Evolutionary conservation across 2,329 filamentous ascomycete species (phyloP).

Genomic region (Metarhizium sp.): DNA sequence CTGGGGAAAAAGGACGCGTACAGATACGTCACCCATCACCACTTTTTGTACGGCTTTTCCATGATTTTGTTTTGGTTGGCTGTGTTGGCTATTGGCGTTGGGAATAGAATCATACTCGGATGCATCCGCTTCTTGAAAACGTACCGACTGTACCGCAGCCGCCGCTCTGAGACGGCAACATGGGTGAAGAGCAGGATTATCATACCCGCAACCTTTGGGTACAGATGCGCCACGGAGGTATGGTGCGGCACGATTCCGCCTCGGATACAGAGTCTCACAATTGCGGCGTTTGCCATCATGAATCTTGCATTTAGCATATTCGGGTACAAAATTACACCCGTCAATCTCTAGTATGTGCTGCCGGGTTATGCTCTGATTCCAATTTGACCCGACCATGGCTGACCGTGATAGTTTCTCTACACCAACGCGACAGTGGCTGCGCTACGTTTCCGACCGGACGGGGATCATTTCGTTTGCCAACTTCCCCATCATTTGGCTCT

Average conservation of each 20-base stretch:
- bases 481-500: conserved; percentile 56
- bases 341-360: conserved; percentile 29
- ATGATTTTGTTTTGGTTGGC: conserved; percentile 32
- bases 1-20: conserved; percentile 12
- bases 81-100: conserved; percentile 26
- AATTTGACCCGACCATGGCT: neutral
- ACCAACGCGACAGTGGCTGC: conserved; percentile 26
- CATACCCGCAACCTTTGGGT: conserved; percentile 34
- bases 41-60: conserved; percentile 25
- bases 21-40: conserved; percentile 23
- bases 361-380: neutral
- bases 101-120: conserved; percentile 17
- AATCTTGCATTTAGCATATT: conserved; percentile 27
- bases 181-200: conserved; percentile 25
- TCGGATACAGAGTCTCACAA: conserved; percentile 30
- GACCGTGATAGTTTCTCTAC: conserved; percentile 22
- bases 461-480: conserved; percentile 56
- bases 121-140: conserved; percentile 3
- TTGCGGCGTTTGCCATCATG: conserved; percentile 26
- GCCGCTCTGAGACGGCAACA: neutral
- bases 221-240: conserved; percentile 31
- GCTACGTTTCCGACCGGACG: conserved; percentile 54
- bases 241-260: conserved; percentile 36
- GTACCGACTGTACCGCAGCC: neutral
- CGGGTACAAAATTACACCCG: conserved; percentile 27